Percentiles rank a stretch among this genome's conserved stretches.
Evolutionary conservation across 352 stramenopile genomes (phyloP).

Genomic region (Thalassiosira mediterranea): DNA sequence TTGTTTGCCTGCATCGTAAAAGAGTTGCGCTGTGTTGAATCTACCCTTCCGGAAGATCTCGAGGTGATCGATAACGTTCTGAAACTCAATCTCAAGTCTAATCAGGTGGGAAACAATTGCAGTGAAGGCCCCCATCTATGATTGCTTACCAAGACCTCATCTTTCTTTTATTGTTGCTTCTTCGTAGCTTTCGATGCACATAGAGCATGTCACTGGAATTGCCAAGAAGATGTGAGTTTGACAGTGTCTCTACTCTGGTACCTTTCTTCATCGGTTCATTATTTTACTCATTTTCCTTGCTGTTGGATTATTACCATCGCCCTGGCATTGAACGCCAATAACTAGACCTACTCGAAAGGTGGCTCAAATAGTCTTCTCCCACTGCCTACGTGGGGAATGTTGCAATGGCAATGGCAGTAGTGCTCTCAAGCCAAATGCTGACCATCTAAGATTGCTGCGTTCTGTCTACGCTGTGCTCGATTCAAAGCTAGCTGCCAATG

Average conservation of each 20-base stretch:
- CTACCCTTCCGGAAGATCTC: slow-evolving; percentile 66
- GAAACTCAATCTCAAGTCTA: slow-evolving; percentile 73
- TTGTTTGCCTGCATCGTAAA: slow-evolving; percentile 64
- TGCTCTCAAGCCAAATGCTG: slow-evolving; percentile 23
- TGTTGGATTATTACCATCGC: not conserved
- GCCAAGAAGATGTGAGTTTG: slow-evolving; percentile 55
- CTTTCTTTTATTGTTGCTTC: too few relatives aligned
- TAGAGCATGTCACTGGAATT: slow-evolving; percentile 75
- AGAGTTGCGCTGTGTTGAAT: slow-evolving; percentile 59
- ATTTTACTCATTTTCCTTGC: not conserved
- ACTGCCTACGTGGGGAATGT: slow-evolving; percentile 37
- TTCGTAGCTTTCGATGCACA: slow-evolving; percentile 33
- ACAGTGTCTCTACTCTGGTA: not conserved
- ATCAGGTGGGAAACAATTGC: slow-evolving; percentile 57
- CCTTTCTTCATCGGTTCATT: not conserved
- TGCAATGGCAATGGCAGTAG: slow-evolving; percentile 6
- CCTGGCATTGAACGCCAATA: too few relatives aligned
- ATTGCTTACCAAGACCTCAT: too few relatives aligned
- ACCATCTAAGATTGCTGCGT: slow-evolving; percentile 31
- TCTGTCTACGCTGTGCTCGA: slow-evolving; percentile 37
- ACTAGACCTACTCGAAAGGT: slow-evolving; percentile 49
- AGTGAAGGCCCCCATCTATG: too few relatives aligned
- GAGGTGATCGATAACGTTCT: slow-evolving; percentile 69
- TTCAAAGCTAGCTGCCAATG: slow-evolving; percentile 16
- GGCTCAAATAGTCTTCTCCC: slow-evolving; percentile 59